Evolutionary conservation across 2,329 filamentous ascomycete genomes (phyloP).

Genomic region (Colletotrichum sp.): DNA sequence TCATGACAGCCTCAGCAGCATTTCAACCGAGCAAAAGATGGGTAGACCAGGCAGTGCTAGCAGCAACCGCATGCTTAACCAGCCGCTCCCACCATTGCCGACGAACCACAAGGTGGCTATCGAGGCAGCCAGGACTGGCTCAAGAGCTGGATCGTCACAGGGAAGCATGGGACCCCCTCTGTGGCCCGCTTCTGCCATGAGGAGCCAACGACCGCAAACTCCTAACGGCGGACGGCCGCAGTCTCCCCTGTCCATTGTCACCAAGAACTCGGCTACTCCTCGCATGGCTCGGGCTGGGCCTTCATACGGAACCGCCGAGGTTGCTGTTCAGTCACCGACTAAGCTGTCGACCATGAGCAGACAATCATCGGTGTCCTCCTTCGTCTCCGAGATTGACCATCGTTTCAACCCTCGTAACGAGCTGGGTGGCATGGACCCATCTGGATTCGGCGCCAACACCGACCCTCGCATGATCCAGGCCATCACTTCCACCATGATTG

Average conservation of each 20-base stretch:
- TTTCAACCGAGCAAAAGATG: constrained; percentile 23
- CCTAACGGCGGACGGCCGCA: constrained; percentile 55
- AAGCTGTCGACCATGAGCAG: constrained; percentile 51
- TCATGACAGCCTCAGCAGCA: constrained; percentile 53
- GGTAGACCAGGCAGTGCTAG: constrained; percentile 73
- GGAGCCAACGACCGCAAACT: constrained; percentile 61
- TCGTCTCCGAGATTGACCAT: constrained; percentile 90
- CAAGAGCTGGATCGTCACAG: constrained; percentile 60
- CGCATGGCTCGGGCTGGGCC: constrained; percentile 48
- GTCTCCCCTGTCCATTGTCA: constrained; percentile 46
- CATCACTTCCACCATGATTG: constrained; percentile 99
- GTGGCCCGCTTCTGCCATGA: constrained; percentile 75
- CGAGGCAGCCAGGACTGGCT: constrained; percentile 72
- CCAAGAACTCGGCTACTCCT: constrained; percentile 63
- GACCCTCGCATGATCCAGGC: constrained; percentile 99
- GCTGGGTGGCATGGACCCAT: constrained; percentile 50
- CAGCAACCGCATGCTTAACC: constrained; percentile 58
- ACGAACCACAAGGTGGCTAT: constrained; percentile 84
- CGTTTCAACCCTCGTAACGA: constrained; percentile 78
- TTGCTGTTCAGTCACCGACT: constrained; percentile 48
- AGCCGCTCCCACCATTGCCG: constrained; percentile 73
- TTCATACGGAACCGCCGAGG: constrained; percentile 47
- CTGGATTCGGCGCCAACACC: constrained; percentile 72
- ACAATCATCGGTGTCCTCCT: constrained; percentile 91
- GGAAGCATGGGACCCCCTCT: constrained; percentile 82